A percentile compares a stretch with the other conserved stretches of the same genome.
Evolutionary conservation across 352 stramenopile genomes (phyloP).

Genomic region (Hyaloperonospora brassicae): DNA sequence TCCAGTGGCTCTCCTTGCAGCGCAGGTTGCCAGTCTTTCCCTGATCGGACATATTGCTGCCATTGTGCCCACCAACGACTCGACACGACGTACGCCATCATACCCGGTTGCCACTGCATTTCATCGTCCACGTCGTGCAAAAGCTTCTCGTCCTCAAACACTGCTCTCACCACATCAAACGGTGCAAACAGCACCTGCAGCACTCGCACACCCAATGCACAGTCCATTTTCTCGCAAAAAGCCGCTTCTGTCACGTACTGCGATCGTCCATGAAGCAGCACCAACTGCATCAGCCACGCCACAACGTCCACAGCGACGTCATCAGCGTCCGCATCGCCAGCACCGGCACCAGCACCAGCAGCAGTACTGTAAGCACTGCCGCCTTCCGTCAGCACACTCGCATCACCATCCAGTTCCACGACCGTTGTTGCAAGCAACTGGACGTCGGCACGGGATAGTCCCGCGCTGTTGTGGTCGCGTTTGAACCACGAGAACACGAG

Average conservation of each 20-base stretch:
- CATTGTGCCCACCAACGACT: slow-evolving; percentile 55
- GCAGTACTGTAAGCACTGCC: not conserved
- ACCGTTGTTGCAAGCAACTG: slow-evolving; percentile 33
- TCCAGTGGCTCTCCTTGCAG: not conserved
- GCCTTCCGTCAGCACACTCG: slow-evolving; percentile 16
- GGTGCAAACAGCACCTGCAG: slow-evolving; percentile 42
- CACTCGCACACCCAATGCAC: slow-evolving; percentile 23
- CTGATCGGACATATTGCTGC: slow-evolving; percentile 28
- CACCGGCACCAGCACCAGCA: too few species aligned
- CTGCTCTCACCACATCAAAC: slow-evolving; percentile 43
- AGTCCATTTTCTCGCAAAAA: slow-evolving; percentile 22
- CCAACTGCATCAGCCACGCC: slow-evolving; percentile 21
- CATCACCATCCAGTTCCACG: slow-evolving; percentile 14
- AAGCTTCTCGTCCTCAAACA: slow-evolving; percentile 39
- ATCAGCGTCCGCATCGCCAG: too few species aligned
- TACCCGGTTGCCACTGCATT: slow-evolving; percentile 31
- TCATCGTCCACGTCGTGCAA: slow-evolving; percentile 27
- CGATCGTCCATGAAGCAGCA: slow-evolving; percentile 11
- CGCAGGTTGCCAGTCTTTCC: not conserved
- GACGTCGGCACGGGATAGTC: slow-evolving; percentile 27
- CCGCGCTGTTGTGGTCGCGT: slow-evolving; percentile 16
- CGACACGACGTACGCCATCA: slow-evolving; percentile 46
- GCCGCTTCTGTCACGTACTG: slow-evolving; percentile 14
- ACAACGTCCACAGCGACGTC: slow-evolving; percentile 12
- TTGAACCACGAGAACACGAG: slow-evolving; percentile 59